Percentiles rank a stretch among this genome's conserved stretches.
Evolutionary conservation across 2,329 filamentous ascomycete genomes (phyloP).

Genomic region (Stemphylium lycopersici): DNA sequence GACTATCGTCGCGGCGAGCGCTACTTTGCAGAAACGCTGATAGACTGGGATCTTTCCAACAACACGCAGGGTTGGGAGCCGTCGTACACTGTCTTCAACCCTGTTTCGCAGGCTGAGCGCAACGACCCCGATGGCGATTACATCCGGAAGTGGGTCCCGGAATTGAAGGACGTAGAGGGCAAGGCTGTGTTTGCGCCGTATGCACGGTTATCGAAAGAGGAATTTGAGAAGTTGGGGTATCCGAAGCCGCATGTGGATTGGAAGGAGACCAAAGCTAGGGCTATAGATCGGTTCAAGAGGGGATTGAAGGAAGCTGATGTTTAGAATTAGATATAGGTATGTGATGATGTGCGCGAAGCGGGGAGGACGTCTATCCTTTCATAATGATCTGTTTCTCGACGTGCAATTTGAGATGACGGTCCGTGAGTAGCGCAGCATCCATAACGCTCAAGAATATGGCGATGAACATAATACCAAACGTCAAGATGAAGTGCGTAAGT

Average conservation of each 20-base stretch:
- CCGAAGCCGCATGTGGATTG: slow-evolving; percentile 55
- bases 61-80: slow-evolving; percentile 62
- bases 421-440: too few relatives aligned
- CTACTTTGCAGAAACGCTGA: slow-evolving; percentile 58
- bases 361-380: too few relatives aligned
- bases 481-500: too few relatives aligned
- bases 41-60: slow-evolving; percentile 57
- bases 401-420: too few relatives aligned
- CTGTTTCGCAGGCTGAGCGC: slow-evolving; percentile 47
- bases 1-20: slow-evolving; percentile 58
- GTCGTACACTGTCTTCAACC: slow-evolving; percentile 57
- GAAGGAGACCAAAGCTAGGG: slow-evolving; percentile 51
- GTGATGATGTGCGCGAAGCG: background rate
- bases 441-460: too few relatives aligned
- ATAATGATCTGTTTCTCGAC: too few relatives aligned
- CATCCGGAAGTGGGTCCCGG: slow-evolving; percentile 49
- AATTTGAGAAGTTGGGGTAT: slow-evolving; percentile 57
- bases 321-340: background rate
- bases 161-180: slow-evolving; percentile 49
- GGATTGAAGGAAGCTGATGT: slow-evolving; percentile 50
- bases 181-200: slow-evolving; percentile 59
- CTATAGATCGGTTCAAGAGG: slow-evolving; percentile 52
- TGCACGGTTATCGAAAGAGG: slow-evolving; percentile 51
- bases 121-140: slow-evolving; percentile 49
- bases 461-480: too few relatives aligned